Evolutionary conservation across 164 flowering plant species (phyloP).

Genomic region (Tetrastigma voinierianum): DNA sequence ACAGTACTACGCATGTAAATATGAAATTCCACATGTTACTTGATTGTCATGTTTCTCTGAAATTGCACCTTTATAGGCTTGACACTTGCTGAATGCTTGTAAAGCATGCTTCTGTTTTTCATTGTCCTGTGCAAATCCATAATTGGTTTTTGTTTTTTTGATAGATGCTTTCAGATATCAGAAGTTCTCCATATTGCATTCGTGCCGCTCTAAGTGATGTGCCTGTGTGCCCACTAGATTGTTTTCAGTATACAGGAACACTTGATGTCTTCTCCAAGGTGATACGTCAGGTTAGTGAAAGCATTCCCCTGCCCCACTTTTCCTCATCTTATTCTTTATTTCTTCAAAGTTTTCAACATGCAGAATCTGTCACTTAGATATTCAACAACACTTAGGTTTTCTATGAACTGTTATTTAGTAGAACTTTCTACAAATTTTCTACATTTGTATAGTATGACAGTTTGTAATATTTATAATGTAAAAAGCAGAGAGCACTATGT

Average conservation of each 20-base stretch:
- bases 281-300: constrained; percentile 73
- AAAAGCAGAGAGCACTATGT: too few relatives aligned
- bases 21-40: not conserved
- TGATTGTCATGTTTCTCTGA: too few relatives aligned
- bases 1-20: not conserved
- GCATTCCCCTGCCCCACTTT: too few relatives aligned
- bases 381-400: too few relatives aligned
- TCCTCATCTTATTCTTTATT: too few relatives aligned
- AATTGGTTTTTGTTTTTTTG: constrained; percentile 8
- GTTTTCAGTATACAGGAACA: constrained; percentile 84
- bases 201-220: constrained; percentile 58
- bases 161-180: constrained; percentile 77
- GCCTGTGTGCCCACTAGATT: constrained; percentile 64
- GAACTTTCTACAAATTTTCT: too few relatives aligned
- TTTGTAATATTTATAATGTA: too few relatives aligned
- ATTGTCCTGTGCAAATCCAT: not conserved
- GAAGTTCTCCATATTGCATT: constrained; percentile 54
- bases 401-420: too few relatives aligned
- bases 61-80: constrained; percentile 1
- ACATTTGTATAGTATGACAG: too few relatives aligned
- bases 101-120: constrained; percentile 1
- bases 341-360: too few relatives aligned
- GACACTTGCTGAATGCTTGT: not conserved
- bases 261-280: constrained; percentile 87
- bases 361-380: too few relatives aligned